Base-by-base conservation (phyloP, 768 basidiomycete species). In the Russula virescens region DNA sequence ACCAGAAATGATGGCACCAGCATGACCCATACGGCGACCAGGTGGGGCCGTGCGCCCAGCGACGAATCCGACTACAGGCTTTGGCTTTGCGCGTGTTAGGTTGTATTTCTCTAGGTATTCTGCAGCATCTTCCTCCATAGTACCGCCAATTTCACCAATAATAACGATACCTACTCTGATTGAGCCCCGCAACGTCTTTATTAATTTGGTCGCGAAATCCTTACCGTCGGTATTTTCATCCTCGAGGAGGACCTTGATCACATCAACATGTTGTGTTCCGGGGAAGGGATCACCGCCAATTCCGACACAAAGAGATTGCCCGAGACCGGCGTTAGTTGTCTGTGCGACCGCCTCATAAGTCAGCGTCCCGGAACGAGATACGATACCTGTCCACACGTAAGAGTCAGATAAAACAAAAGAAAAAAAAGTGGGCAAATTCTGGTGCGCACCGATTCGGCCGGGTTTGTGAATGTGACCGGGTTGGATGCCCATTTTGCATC, bases 401-500 rank as follows among this genome's bases (percentile, higher is more conserved):
- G 23, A 0, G 46, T 62, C 38, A 52, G 52, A 31, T 21, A 21
- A 58, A 18, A 10, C 54, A 48, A 57, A 50, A 21, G 23, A 45
- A 57, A 49, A 57, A 47, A 25, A 23, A 46, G 3, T 31, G 42
- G 23, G 55, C 52, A 61, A 23, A 21, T 38, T 40, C 14, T 47
- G 25, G 43, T 3, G 72, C 82, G 38, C 69, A 91, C 95, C 96
- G 69, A 99, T 96, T 69, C 91, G 93, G 58, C 97, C 97, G 60
- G 96, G 94, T 68, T 75, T 92, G 79, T 98, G 97, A 69, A 99
- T 98, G 73, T 97, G 94, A 28, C 94, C 97, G 14, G 97, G 97
- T 71, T 92, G 90, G 71, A 99, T 99, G 62, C 97, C 97, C 86
- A 99, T 98, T 81, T 98, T 98, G 81, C 97, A 99, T 23, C 96